Base-by-base conservation (phyloP, 805 yeast genomes). In the Grigorovia yakushimaensis region DNA sequence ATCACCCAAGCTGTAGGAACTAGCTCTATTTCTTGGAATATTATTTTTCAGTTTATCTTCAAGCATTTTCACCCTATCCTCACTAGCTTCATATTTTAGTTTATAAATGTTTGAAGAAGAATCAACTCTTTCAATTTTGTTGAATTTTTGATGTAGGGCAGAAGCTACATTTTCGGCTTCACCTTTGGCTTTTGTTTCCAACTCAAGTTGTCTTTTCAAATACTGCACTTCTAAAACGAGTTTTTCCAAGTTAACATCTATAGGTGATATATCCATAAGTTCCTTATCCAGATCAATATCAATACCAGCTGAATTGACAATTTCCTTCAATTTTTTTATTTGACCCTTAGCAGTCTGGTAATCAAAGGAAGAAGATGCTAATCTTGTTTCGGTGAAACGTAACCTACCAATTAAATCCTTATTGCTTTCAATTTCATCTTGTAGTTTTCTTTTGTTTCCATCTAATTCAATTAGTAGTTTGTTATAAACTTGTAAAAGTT, bases 281-380 rank as follows among this genome's bases (percentile, higher is more conserved):
- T 54, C 54, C 5, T 54, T 57, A 35, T 67, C 59, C 19, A 61
- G 18, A 41, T 61, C 56, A 46, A 58, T 54, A 45, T 58, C 58
- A 17, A 57, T 45, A n/a, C 58, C 56, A 38, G 64, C 45, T 22
- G 55, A 44, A 20, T 46, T 46, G 6, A 67, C 45, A 24, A 64
- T 49, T 49, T 62, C 52, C 43, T 60, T 64, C 24, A 73, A 45
- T 39, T 67, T 71, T 30, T 67, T 66, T 4, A 77, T 46, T 41
- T 71, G 72, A 11, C 74, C 72, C 41, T 65, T 70, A 51, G 71
- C 57, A 44, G 66, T 76, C 56, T 76, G 79, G 49, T 73, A 76
- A 47, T 79, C 83, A 51, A 77, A 76, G 6, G 81, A 71, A 44
- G 79, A 82, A n/a, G 82, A 72, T 2, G 83, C 81, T n/a, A 80